Evolutionary conservation across 2,329 filamentous ascomycete species (phyloP), one percentile per base, ranked within the genome.

Genomic region (Alternaria sp.): DNA sequence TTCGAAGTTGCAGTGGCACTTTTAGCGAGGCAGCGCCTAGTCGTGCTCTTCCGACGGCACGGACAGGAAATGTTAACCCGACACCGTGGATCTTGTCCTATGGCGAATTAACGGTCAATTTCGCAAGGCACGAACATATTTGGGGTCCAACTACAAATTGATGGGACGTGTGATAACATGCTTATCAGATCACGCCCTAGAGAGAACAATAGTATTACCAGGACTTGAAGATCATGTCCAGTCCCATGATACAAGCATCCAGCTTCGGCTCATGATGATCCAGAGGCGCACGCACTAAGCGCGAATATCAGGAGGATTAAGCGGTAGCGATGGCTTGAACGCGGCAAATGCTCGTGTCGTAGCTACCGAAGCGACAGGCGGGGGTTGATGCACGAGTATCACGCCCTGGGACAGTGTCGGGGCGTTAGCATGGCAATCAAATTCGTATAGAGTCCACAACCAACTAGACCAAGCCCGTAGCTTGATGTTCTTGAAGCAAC

Each of bases 1-100:
- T 47, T 17, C 47, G 30, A 59, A 57, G 65, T 72, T 54, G 55
- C 57, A 61, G 52, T 44, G 36, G 43, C 30, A 60, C 28, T 19
- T 21, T n/a, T 19, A 40, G 47, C 36, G 45, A 30, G 12, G 30
- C 17, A 43, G 43, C 45, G 45, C 23, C 25, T 60, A 45, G 21
- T 25, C 32, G 26, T 55, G 32, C 50, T 32, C 49, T 21, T 25
- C 23, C 26, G 43, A 23, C 44, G 32, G 32, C 32, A n/a, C 28
- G 58, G 30, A 26, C 44, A 64, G 43, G 26, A 54, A 54, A 45
- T 30, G 10, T 23, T 17, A 32, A 45, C 43, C 43, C 58, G 25
- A 30, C 7, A 19, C 47, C 32, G 19, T 51, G 62, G 47, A 28
- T 28, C 23, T 30, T n/a, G 44, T 40, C 28, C 11, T n/a, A 25